A percentile compares a stretch with the other conserved stretches of the same genome.
Conservation (phyloP, 2,329 filamentous ascomycete species). For the Aotearoamyces nothofagi region DNA sequence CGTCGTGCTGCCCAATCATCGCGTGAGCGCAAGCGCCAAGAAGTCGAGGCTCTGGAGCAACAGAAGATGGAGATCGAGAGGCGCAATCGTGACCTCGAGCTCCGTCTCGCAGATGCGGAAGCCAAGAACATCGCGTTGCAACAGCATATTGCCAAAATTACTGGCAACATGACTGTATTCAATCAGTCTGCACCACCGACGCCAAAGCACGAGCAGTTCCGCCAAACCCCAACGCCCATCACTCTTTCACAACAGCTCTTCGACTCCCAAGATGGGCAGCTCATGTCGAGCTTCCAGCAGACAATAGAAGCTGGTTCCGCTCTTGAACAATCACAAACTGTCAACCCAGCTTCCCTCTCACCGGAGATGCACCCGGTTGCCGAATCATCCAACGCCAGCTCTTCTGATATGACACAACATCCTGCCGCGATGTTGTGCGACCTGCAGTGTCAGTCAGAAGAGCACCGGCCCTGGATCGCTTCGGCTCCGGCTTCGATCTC, state of each 20-base stretch:
- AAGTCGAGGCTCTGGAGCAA: conserved; percentile 70
- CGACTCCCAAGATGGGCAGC: conserved; percentile 23
- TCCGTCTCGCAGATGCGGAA: conserved; percentile 29
- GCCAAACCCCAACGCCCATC: conserved; percentile 22
- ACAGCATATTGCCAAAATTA: conserved; percentile 12
- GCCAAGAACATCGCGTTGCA: conserved; percentile 14
- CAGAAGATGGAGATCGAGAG: conserved; percentile 51
- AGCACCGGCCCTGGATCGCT: conserved; percentile 18
- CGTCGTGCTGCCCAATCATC: conserved; percentile 94
- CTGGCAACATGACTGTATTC: conserved; percentile 19
- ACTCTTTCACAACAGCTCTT: conserved; percentile 46
- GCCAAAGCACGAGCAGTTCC: conserved; percentile 26
- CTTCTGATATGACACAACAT: conserved; percentile 97
- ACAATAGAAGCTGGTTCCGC: conserved; percentile 7
- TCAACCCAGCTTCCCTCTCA: conserved; percentile 46
- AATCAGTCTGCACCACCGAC: conserved; percentile 27
- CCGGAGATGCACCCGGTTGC: conserved; percentile 37
- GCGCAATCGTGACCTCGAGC: conserved; percentile 57
- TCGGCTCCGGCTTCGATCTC: conserved; percentile 11
- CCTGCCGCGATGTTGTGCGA: conserved; percentile 99
- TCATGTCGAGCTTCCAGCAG: conserved; percentile 2
- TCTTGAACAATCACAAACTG: conserved; percentile 26
- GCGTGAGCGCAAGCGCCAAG: conserved; percentile 45
- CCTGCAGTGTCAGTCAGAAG: conserved; percentile 98
- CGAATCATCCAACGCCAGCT: conserved; percentile 23